Evolutionary conservation across 2,329 filamentous ascomycete genomes (phyloP).

Genomic region (Tolypocladium ovalisporum): DNA sequence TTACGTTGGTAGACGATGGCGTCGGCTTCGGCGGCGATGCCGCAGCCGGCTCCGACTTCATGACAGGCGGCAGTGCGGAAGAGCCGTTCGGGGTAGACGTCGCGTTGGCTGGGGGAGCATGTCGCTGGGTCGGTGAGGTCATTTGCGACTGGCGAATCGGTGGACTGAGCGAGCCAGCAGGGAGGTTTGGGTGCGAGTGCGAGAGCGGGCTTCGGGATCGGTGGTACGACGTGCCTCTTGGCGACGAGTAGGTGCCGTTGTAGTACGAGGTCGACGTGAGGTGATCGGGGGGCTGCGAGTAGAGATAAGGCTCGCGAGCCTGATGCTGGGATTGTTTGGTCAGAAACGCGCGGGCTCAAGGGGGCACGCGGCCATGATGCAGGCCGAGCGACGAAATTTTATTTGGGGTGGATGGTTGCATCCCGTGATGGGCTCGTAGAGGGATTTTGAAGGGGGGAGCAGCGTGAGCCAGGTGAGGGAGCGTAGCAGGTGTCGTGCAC

Average conservation of each 20-base stretch:
- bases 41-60: slow-evolving; percentile 28
- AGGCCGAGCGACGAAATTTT: neutral
- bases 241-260: slow-evolving; percentile 38
- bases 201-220: slow-evolving; percentile 39
- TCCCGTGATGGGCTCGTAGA: neutral
- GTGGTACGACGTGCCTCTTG: slow-evolving; percentile 29
- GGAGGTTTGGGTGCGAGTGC: slow-evolving; percentile 35
- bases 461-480: neutral
- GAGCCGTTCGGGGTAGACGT: slow-evolving; percentile 29
- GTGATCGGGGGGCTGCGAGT: slow-evolving; percentile 32
- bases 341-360: slow-evolving; percentile 1
- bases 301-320: slow-evolving; percentile 40
- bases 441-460: neutral
- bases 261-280: slow-evolving; percentile 32
- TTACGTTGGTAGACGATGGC: slow-evolving; percentile 21
- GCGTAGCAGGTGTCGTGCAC: slow-evolving; percentile 3
- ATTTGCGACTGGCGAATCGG: slow-evolving; percentile 28
- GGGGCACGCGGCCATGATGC: slow-evolving; percentile 1
- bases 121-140: slow-evolving; percentile 37
- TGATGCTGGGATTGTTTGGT: slow-evolving; percentile 14
- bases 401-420: neutral
- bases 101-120: slow-evolving; percentile 14
- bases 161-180: slow-evolving; percentile 31
- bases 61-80: slow-evolving; percentile 22
- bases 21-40: slow-evolving; percentile 28